These are phyloP conservation scores for Sphagnum contortum DNA, from an alignment of 225 moss, liverwort and hornwort species.

Conservation along the genomic window DNA sequence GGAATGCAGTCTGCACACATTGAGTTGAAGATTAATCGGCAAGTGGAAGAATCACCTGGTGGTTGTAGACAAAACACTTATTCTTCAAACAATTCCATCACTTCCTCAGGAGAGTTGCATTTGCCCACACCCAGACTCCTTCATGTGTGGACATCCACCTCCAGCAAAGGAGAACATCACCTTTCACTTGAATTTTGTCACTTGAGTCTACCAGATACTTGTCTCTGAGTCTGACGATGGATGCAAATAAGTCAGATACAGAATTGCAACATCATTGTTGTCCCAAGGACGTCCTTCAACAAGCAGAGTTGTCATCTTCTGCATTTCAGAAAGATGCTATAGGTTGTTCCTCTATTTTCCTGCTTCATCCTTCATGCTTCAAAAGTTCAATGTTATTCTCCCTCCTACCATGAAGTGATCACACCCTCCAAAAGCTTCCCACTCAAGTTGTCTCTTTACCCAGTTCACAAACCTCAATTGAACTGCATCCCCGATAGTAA, in stretches of 20 bases:
- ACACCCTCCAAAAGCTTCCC: constrained; percentile 15
- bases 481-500: constrained; percentile 22
- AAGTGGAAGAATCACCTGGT: constrained; percentile 34
- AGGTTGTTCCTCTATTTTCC: constrained; percentile 30
- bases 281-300: constrained; percentile 28
- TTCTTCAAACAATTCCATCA: constrained; percentile 39
- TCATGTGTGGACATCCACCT: constrained; percentile 15
- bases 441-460: constrained; percentile 20
- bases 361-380: constrained; percentile 1
- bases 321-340: constrained; percentile 26
- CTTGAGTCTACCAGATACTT: constrained; percentile 20
- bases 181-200: constrained; percentile 11
- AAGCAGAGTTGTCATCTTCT: constrained; percentile 35
- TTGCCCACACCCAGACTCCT: constrained; percentile 11
- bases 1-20: constrained; percentile 54
- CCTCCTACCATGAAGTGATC: constrained; percentile 47
- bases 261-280: constrained; percentile 32
- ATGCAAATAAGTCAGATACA: constrained; percentile 44
- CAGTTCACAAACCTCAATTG: constrained; percentile 21
- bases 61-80: constrained; percentile 36
- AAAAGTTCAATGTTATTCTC: constrained; percentile 45
- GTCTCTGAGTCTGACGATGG: constrained; percentile 21
- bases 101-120: constrained; percentile 28
- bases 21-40: constrained; percentile 42
- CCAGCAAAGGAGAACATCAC: constrained; percentile 40